These are phyloP conservation scores for Colletotrichum magnum DNA, from an alignment of 2,329 filamentous ascomycete genomes.

Conservation along the genomic window DNA sequence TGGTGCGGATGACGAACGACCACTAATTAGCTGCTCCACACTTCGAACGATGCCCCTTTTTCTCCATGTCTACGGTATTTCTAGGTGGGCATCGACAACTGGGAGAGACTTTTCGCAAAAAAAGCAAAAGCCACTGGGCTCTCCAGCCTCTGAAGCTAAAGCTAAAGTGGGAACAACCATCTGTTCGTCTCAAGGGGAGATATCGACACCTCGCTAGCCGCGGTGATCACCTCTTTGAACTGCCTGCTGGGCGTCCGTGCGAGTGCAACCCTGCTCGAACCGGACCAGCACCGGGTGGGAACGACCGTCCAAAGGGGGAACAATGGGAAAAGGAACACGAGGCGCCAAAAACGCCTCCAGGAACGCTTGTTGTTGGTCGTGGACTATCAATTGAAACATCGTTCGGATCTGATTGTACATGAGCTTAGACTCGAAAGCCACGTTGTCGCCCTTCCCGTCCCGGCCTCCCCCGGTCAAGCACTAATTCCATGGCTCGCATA, in stretches of 20 bases:
- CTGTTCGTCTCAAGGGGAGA: not conserved
- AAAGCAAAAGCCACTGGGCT: not conserved
- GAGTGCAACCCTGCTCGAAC: slow-evolving; percentile 27
- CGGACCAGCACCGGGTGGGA: too few species aligned
- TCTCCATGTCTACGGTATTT: not conserved
- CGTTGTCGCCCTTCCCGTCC: slow-evolving; percentile 14
- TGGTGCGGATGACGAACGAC: not conserved
- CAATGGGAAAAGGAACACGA: not conserved
- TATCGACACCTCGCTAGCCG: not conserved
- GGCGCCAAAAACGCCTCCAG: not conserved
- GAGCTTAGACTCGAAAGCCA: slow-evolving; percentile 5
- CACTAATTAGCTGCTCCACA: slow-evolving; percentile 20
- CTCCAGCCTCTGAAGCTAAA: too few species aligned
- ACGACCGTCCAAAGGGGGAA: not conserved
- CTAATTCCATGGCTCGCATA: not conserved
- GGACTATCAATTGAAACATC: too few species aligned
- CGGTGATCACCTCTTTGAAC: slow-evolving; percentile 11
- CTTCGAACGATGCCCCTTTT: slow-evolving; percentile 25
- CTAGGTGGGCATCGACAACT: not conserved
- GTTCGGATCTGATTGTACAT: not conserved
- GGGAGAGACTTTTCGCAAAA: not conserved
- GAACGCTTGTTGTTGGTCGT: too few species aligned
- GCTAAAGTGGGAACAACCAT: slow-evolving; percentile 13
- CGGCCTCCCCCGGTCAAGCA: not conserved
- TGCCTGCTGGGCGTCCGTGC: slow-evolving; percentile 25